Percentiles rank a stretch among this genome's conserved stretches.
Evolutionary conservation across 2,329 filamentous ascomycete genomes (phyloP).

Genomic region (Pseudopyricularia cyperi): DNA sequence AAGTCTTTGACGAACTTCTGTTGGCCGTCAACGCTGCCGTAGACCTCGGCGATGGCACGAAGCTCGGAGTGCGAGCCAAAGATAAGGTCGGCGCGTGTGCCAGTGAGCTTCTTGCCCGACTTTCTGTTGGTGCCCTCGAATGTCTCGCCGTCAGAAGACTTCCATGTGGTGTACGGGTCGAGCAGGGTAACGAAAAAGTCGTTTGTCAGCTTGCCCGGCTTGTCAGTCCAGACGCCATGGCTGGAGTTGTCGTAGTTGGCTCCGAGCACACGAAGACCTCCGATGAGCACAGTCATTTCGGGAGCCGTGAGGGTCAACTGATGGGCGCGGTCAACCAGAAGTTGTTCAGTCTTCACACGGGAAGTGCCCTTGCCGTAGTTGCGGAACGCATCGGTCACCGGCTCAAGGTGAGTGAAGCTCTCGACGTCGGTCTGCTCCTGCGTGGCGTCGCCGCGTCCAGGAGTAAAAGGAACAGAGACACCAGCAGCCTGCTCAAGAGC

Average conservation of each 20-base stretch:
- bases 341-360: slow-evolving; percentile 53
- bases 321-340: slow-evolving; percentile 59
- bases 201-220: slow-evolving; percentile 59
- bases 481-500: slow-evolving; percentile 58
- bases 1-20: slow-evolving; percentile 61
- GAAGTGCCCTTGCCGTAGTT: slow-evolving; percentile 55
- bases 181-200: slow-evolving; percentile 76
- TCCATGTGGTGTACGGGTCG: slow-evolving; percentile 54
- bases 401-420: slow-evolving; percentile 54
- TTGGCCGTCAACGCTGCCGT: slow-evolving; percentile 43
- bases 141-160: slow-evolving; percentile 35
- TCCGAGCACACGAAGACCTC: slow-evolving; percentile 57
- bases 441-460: slow-evolving; percentile 59
- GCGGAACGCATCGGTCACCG: slow-evolving; percentile 63
- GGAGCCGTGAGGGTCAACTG: slow-evolving; percentile 58
- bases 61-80: slow-evolving; percentile 62
- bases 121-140: slow-evolving; percentile 56
- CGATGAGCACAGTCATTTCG: slow-evolving; percentile 57
- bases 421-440: slow-evolving; percentile 58
- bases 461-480: slow-evolving; percentile 54
- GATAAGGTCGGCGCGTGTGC: slow-evolving; percentile 54
- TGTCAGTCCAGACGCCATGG: slow-evolving; percentile 54
- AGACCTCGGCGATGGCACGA: slow-evolving; percentile 57
- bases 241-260: slow-evolving; percentile 59
- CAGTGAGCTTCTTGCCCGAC: slow-evolving; percentile 59